Conservation (phyloP, 2,329 filamentous ascomycete species). For the Hymenoscyphus fraxineus region DNA sequence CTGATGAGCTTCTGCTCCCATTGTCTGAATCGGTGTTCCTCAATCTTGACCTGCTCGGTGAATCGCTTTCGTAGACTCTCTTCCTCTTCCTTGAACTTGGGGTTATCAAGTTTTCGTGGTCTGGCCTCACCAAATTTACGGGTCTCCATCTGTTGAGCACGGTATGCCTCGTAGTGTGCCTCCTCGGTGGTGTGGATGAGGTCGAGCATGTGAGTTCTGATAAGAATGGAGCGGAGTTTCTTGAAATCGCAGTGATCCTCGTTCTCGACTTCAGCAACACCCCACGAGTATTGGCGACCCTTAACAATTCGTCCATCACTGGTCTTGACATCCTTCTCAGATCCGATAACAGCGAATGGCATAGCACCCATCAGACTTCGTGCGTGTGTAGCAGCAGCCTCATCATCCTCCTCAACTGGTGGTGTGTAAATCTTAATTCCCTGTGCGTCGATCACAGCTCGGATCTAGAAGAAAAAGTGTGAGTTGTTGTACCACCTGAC, state of each 20-base stretch:
- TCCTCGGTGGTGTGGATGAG: constrained; percentile 99
- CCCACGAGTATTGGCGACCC: constrained; percentile 98
- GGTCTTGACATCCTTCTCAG: constrained; percentile 98
- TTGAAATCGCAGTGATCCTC: constrained; percentile 99
- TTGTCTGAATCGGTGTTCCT: constrained; percentile 97
- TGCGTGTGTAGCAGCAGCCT: constrained; percentile 91
- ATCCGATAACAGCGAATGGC: constrained; percentile 98
- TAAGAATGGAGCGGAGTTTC: constrained; percentile 97
- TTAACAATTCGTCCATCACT: constrained; percentile 95
- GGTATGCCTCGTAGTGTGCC: constrained; percentile 98
- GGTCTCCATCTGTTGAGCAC: constrained; percentile 99
- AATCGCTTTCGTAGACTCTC: constrained; percentile 98
- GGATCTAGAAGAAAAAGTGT: constrained; percentile 60
- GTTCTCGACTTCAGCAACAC: constrained; percentile 98
- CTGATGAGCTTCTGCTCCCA: constrained; percentile 99
- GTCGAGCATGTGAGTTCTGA: constrained; percentile 99
- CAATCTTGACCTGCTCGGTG: constrained; percentile 99
- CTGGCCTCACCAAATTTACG: constrained; percentile 98
- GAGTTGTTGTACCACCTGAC: constrained; percentile 10
- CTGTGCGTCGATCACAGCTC: constrained; percentile 93
- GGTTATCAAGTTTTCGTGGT: constrained; percentile 97
- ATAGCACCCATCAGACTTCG: constrained; percentile 93
- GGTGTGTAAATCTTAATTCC: constrained; percentile 99
- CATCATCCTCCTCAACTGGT: constrained; percentile 95
- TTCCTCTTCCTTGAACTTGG: constrained; percentile 99